phyloP scores from a whole-genome alignment of 2,329 filamentous ascomycete genomes.

The Didymella glomerata region DNA sequence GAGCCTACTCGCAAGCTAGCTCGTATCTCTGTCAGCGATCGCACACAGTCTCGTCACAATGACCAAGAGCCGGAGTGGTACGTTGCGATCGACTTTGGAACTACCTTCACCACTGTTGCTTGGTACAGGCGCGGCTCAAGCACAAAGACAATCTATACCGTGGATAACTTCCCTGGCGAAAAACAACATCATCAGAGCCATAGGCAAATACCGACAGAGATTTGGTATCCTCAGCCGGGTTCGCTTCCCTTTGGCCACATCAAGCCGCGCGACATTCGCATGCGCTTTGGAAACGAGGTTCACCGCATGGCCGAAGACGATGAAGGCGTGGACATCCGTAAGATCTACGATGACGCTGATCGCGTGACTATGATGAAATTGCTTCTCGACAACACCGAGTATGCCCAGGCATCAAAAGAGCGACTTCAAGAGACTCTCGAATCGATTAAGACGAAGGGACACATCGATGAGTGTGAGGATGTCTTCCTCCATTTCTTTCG shows the following conservation, averaged over 20 bases:
- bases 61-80: neutral
- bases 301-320: conserved; percentile 10
- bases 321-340: neutral
- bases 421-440: neutral
- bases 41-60: too few relatives aligned
- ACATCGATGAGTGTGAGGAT: conserved; percentile 19
- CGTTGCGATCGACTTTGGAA: conserved; percentile 28
- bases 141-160: neutral
- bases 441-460: conserved; percentile 2
- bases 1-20: neutral
- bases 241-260: neutral
- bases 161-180: conserved; percentile 22
- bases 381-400: conserved; percentile 13
- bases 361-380: conserved; percentile 19
- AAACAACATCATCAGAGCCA: neutral
- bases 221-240: conserved; percentile 12
- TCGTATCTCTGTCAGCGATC: neutral
- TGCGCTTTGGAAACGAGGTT: conserved; percentile 20
- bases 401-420: conserved; percentile 4
- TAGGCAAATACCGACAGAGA: conserved; percentile 24
- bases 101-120: conserved; percentile 22
- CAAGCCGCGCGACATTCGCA: conserved; percentile 1
- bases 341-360: neutral
- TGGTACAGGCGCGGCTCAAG: conserved; percentile 1
- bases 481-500: conserved; percentile 14